A percentile compares a stretch with the other conserved stretches of the same genome.
Conservation (phyloP, 1,284 basidiomycete species). For the Laetiporus sulphureus region DNA sequence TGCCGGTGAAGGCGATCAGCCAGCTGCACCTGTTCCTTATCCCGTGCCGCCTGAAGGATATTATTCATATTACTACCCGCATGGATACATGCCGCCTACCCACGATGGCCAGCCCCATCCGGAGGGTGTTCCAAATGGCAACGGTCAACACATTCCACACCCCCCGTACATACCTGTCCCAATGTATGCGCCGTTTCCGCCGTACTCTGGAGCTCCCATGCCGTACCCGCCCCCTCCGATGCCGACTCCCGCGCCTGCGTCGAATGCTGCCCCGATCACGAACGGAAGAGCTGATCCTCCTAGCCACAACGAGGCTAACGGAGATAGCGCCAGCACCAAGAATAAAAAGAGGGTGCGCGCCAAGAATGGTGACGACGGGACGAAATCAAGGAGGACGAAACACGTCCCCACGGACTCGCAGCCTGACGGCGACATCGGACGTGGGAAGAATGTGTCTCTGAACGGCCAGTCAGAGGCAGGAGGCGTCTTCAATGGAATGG, state of each 20-base stretch:
- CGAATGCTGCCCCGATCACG: conserved; percentile 8
- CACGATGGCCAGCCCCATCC: conserved; percentile 33
- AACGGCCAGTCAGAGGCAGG: conserved; percentile 1
- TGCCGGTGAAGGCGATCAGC: conserved; percentile 19
- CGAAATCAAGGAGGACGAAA: conserved; percentile 31
- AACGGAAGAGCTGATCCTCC: conserved; percentile 12
- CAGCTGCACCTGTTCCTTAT: conserved; percentile 30
- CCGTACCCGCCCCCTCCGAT: conserved; percentile 19
- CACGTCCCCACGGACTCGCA: conserved; percentile 8
- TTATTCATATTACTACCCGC: conserved; percentile 44
- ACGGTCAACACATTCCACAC: conserved; percentile 23
- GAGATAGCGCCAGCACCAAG: conserved; percentile 5
- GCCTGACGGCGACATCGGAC: conserved; percentile 9
- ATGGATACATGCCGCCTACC: conserved; percentile 22
- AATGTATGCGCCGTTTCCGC: conserved; percentile 23
- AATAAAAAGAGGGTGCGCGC: conserved; percentile 1
- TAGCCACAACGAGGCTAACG: conserved; percentile 16
- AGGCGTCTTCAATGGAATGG: conserved; percentile 3
- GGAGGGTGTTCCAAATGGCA: conserved; percentile 15
- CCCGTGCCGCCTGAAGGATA: conserved; percentile 45
- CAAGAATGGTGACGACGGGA: conserved; percentile 19
- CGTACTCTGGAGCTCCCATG: conserved; percentile 22
- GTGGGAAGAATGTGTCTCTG: conserved; percentile 10
- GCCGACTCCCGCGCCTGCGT: conserved; percentile 10
- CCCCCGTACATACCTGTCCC: conserved; percentile 24